A percentile compares a stretch with the other conserved stretches of the same genome.
These are phyloP conservation scores for Solanum dulcamara DNA, from an alignment of 257 asterid species.

Conservation along the genomic window DNA sequence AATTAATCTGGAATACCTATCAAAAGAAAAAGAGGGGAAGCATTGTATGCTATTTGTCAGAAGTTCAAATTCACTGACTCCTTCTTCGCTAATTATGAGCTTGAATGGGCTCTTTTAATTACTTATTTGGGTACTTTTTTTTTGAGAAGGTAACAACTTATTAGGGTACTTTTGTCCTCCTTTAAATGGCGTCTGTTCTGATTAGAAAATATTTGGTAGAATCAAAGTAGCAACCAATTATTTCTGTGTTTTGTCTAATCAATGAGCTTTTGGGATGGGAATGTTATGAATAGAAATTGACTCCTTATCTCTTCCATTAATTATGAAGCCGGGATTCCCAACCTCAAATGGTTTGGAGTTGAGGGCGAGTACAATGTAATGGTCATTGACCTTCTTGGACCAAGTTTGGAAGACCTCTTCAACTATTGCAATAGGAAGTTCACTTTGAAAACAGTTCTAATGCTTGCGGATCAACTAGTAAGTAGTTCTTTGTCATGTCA, in stretches of 20 bases:
- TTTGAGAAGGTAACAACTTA: no score
- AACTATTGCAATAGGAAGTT: slow-evolving; percentile 75
- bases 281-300: background rate
- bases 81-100: background rate
- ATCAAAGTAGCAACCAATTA: background rate
- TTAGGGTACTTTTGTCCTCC: background rate
- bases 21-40: background rate
- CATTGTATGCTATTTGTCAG: background rate
- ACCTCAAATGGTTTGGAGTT: slow-evolving; percentile 83
- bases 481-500: slow-evolving; percentile 11
- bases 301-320: background rate
- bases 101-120: background rate
- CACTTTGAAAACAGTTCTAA: slow-evolving; percentile 72
- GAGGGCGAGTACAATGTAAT: slow-evolving; percentile 74
- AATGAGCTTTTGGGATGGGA: background rate
- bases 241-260: background rate
- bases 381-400: slow-evolving; percentile 96
- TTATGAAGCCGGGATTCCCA: slow-evolving; percentile 74
- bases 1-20: background rate
- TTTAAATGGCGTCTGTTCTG: background rate
- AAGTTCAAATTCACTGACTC: background rate
- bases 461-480: slow-evolving; percentile 93
- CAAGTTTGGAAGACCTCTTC: slow-evolving; percentile 88
- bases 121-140: background rate
- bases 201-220: background rate